Conservation (phyloP, 306 rosid genomes). For the Canavalia gladiata region DNA sequence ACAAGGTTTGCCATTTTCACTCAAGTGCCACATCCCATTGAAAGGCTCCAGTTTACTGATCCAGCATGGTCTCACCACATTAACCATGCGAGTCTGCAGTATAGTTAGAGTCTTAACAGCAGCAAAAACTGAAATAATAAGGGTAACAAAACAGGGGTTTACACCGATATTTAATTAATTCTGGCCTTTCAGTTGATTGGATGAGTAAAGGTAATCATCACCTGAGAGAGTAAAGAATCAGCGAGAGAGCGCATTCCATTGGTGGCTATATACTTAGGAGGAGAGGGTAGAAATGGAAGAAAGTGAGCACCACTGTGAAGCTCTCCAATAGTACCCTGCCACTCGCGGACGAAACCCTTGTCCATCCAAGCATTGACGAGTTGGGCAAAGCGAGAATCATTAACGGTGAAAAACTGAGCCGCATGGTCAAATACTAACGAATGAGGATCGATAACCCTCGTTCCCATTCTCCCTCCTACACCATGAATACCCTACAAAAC, state of each 20-base stretch:
- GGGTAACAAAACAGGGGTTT: too few species aligned
- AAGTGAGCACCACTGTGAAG: slow-evolving; percentile 79
- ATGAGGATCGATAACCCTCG: slow-evolving; percentile 73
- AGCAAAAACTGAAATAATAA: slow-evolving; percentile 37
- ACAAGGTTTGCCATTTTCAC: slow-evolving; percentile 87
- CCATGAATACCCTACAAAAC: slow-evolving; percentile 84
- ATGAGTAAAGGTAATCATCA: slow-evolving; percentile 12
- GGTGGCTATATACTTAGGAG: slow-evolving; percentile 70
- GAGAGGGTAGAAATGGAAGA: slow-evolving; percentile 69
- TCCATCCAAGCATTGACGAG: slow-evolving; percentile 73
- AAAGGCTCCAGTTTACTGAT: slow-evolving; percentile 90
- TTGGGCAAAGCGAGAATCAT: slow-evolving; percentile 68
- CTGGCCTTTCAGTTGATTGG: neutral
- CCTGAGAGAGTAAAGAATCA: slow-evolving; percentile 81
- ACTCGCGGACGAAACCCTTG: slow-evolving; percentile 73
- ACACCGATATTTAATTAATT: too few species aligned
- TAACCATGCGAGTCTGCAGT: slow-evolving; percentile 72
- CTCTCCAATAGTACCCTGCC: slow-evolving; percentile 83
- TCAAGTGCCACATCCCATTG: slow-evolving; percentile 95
- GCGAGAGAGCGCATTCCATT: slow-evolving; percentile 90
- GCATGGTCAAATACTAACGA: slow-evolving; percentile 85
- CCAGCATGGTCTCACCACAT: slow-evolving; percentile 89
- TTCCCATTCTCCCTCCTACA: slow-evolving; percentile 93
- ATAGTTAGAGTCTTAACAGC: slow-evolving; percentile 45
- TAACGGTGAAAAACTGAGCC: slow-evolving; percentile 89